Conservation (phyloP, 75 land plant species). For the Picea glauca region DNA sequence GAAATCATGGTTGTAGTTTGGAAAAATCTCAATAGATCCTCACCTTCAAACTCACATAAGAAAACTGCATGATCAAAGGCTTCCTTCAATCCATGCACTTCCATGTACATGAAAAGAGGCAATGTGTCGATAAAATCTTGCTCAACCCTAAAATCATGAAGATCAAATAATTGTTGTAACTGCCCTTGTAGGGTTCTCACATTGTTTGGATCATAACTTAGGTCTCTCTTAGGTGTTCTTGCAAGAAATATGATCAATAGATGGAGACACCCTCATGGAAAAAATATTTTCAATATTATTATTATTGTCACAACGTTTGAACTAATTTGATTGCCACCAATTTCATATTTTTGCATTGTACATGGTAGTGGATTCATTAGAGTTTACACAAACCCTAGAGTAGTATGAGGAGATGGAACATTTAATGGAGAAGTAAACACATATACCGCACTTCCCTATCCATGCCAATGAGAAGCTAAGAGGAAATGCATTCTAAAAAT, state of each 20-base stretch:
- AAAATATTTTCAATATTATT: conserved; percentile 41
- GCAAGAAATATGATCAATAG: conserved; percentile 35
- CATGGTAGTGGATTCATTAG: not conserved
- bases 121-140: conserved; percentile 64
- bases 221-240: conserved; percentile 25
- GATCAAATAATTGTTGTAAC: conserved; percentile 61
- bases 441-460: too few relatives aligned
- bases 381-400: not conserved
- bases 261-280: conserved; percentile 44
- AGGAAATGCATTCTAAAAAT: too few relatives aligned
- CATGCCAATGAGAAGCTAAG: too few relatives aligned
- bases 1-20: conserved; percentile 7
- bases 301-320: conserved; percentile 44
- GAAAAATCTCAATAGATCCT: conserved; percentile 52
- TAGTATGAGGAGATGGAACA: not conserved
- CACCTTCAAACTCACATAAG: conserved; percentile 42
- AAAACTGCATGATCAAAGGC: conserved; percentile 65
- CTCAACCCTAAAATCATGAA: conserved; percentile 62
- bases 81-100: conserved; percentile 46
- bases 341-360: not conserved
- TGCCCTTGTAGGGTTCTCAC: conserved; percentile 50
- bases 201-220: conserved; percentile 12
- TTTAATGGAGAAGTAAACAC: too few relatives aligned
- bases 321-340: conserved; percentile 16
- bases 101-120: conserved; percentile 49